A percentile compares a stretch with the other conserved stretches of the same genome.
phyloP scores from a whole-genome alignment of 192 early-diverging fungal genomes.

The Linnemannia schmuckeri region DNA sequence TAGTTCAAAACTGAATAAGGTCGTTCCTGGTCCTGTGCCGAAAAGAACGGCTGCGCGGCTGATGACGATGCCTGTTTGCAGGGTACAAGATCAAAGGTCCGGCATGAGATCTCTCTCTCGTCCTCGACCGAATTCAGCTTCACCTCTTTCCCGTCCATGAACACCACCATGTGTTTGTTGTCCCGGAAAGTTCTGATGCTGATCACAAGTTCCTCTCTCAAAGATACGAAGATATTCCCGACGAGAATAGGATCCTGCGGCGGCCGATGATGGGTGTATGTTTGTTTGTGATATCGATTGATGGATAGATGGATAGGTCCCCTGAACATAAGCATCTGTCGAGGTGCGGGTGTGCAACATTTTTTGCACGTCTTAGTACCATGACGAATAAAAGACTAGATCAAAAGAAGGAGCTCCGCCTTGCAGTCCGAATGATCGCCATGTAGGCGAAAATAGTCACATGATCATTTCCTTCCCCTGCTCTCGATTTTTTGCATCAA shows the following conservation, averaged over 20 bases:
- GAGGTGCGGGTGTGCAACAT: too few species aligned
- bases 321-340: not conserved
- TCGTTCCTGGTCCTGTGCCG: not conserved
- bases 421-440: not conserved
- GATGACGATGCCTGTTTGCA: not conserved
- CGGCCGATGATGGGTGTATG: not conserved
- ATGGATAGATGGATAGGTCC: conserved; percentile 39
- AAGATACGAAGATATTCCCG: not conserved
- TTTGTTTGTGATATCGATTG: not conserved
- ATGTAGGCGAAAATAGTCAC: not conserved
- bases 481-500: not conserved
- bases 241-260: not conserved
- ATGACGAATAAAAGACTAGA: conserved; percentile 47
- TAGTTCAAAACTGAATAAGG: not conserved
- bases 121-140: not conserved
- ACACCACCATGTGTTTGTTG: not conserved
- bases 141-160: not conserved
- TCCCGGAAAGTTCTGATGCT: not conserved
- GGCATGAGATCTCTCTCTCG: conserved; percentile 11
- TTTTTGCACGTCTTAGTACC: conserved; percentile 21
- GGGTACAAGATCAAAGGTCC: conserved; percentile 26
- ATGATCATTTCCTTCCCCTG: not conserved
- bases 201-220: not conserved
- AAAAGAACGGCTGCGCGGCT: not conserved
- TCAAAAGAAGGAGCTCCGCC: conserved; percentile 39